These are phyloP conservation scores for Paradendryphiella salina DNA, from an alignment of 2,329 filamentous ascomycete species.

Conservation along the genomic window DNA sequence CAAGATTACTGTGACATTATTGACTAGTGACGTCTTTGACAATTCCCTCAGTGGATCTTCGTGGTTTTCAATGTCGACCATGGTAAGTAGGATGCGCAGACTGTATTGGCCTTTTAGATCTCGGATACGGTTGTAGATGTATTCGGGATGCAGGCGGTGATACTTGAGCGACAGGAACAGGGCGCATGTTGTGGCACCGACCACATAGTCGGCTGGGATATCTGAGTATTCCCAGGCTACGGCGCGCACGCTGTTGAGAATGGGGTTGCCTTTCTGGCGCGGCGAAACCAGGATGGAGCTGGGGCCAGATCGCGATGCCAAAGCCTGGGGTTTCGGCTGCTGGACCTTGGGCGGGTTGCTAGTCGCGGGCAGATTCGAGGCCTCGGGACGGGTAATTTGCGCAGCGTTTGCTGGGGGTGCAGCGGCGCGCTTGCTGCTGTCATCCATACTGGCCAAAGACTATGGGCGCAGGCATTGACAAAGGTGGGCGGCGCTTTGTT, in stretches of 20 bases:
- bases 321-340: constrained; percentile 86
- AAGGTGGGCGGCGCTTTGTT: background rate
- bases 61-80: constrained; percentile 95
- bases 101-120: constrained; percentile 83
- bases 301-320: constrained; percentile 67
- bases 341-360: constrained; percentile 59
- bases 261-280: constrained; percentile 92
- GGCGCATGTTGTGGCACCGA: constrained; percentile 85
- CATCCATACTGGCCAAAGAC: constrained; percentile 40
- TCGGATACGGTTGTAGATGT: constrained; percentile 92
- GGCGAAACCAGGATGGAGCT: constrained; percentile 87
- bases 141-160: constrained; percentile 94
- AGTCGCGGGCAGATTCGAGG: constrained; percentile 16
- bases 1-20: constrained; percentile 87
- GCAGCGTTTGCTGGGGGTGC: constrained; percentile 10
- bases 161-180: constrained; percentile 96
- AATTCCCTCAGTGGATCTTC: constrained; percentile 87
- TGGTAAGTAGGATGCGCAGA: constrained; percentile 80
- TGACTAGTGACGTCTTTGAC: constrained; percentile 88
- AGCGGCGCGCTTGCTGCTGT: constrained; percentile 24
- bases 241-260: constrained; percentile 78
- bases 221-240: constrained; percentile 96
- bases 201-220: constrained; percentile 90
- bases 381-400: constrained; percentile 5
- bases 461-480: constrained; percentile 22